Percentiles rank a stretch among this genome's conserved stretches.
Conservation (phyloP, 2,329 filamentous ascomycete species). For the Talaromyces marneffei region DNA sequence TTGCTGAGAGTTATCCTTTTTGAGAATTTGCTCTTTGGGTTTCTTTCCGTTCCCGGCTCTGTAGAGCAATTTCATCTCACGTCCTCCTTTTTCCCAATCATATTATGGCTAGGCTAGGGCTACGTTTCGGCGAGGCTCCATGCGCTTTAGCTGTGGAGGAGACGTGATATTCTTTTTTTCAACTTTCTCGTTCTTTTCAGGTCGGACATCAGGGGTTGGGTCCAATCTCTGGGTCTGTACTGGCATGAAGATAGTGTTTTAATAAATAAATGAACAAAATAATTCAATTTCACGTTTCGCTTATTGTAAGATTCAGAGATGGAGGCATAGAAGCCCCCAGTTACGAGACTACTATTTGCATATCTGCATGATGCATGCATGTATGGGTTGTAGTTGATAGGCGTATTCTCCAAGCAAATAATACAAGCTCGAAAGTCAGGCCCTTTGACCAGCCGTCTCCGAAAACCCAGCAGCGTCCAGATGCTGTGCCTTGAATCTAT, state of each 20-base stretch:
- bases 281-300: too few relatives aligned
- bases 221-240: not conserved
- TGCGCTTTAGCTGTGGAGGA: constrained; percentile 45
- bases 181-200: not conserved
- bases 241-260: not conserved
- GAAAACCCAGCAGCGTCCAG: not conserved
- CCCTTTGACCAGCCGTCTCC: not conserved
- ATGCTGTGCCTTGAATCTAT: not conserved
- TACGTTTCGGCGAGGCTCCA: constrained; percentile 30
- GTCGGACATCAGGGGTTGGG: too few relatives aligned
- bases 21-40: constrained; percentile 36
- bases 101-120: constrained; percentile 42
- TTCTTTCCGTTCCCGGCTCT: constrained; percentile 48
- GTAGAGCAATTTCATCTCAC: constrained; percentile 33
- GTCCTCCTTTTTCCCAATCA: constrained; percentile 42
- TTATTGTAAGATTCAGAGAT: too few relatives aligned
- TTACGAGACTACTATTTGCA: too few relatives aligned
- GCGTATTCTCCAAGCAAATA: too few relatives aligned
- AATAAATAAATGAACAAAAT: not conserved
- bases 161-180: constrained; percentile 34
- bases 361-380: too few relatives aligned
- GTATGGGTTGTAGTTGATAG: too few relatives aligned
- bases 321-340: too few relatives aligned
- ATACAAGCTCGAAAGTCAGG: too few relatives aligned
- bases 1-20: constrained; percentile 47